Evolutionary conservation across 306 rosid genomes (phyloP).

Genomic region (Glycine tomentella): DNA sequence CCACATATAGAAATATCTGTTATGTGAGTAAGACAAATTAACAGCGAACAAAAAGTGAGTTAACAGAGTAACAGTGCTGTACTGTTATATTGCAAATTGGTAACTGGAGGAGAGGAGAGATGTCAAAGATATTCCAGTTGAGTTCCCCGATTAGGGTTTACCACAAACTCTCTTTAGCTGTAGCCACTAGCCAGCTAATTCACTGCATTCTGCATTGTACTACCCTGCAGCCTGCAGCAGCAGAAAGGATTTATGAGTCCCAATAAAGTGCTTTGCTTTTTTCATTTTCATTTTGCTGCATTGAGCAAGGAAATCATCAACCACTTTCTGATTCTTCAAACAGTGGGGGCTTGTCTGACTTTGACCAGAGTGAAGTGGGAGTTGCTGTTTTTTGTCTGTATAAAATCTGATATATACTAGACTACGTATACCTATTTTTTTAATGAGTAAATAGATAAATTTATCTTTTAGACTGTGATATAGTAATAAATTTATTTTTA

Average conservation of each 20-base stretch:
- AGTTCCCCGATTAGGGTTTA: background rate
- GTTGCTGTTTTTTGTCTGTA: constrained; percentile 28
- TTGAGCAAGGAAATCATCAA: constrained; percentile 41
- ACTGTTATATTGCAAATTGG: background rate
- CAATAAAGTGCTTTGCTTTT: constrained; percentile 51
- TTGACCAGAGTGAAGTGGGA: constrained; percentile 54
- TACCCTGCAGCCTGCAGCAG: background rate
- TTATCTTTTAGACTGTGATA: too few relatives aligned
- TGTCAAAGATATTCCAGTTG: background rate
- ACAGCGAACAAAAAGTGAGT: too few relatives aligned
- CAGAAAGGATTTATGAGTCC: constrained; percentile 60
- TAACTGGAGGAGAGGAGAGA: too few relatives aligned
- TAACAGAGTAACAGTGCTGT: background rate
- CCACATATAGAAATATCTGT: too few relatives aligned
- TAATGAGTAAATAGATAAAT: too few relatives aligned
- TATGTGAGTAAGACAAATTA: too few relatives aligned
- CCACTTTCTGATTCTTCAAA: constrained; percentile 58
- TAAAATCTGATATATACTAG: background rate
- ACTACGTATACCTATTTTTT: too few relatives aligned
- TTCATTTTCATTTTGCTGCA: background rate
- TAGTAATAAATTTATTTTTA: too few relatives aligned
- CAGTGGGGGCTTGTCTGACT: constrained; percentile 57
- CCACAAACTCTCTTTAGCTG: background rate
- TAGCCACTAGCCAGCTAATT: constrained; percentile 24
- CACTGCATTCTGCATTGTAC: constrained; percentile 8